These are phyloP conservation scores for Fusarium graminum DNA, from an alignment of 2,329 filamentous ascomycete species.

Conservation along the genomic window DNA sequence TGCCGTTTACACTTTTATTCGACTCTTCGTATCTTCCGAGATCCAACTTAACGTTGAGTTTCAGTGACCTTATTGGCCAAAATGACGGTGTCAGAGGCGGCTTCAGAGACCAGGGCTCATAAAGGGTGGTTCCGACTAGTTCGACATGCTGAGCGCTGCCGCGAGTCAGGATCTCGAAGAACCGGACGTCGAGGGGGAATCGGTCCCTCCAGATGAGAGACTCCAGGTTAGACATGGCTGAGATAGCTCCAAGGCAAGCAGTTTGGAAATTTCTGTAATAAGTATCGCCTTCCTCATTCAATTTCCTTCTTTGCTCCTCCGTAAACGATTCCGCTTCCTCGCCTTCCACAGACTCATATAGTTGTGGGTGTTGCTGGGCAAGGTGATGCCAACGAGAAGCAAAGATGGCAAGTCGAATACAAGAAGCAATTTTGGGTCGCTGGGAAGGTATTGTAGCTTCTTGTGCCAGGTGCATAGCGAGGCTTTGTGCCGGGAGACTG, in stretches of 20 bases:
- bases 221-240: slow-evolving; percentile 26
- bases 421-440: neutral
- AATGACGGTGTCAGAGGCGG: neutral
- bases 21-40: neutral
- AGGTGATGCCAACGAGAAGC: neutral
- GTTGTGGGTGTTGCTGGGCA: neutral
- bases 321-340: neutral
- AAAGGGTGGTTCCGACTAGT: neutral
- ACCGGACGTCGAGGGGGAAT: neutral
- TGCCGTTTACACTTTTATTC: neutral
- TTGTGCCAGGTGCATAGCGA: no score
- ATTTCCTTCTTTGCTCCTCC: neutral
- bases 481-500: neutral
- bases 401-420: neutral
- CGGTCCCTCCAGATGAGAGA: slow-evolving; percentile 14
- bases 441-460: no score
- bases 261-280: neutral
- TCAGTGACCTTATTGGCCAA: slow-evolving; percentile 9
- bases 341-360: neutral
- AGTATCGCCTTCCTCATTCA: neutral
- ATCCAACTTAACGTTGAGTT: neutral
- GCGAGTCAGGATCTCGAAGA: neutral
- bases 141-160: slow-evolving; percentile 3
- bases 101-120: neutral
- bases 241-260: neutral